phyloP scores from a whole-genome alignment of 2,329 filamentous ascomycete species.

The Helicocarpus griseus region DNA sequence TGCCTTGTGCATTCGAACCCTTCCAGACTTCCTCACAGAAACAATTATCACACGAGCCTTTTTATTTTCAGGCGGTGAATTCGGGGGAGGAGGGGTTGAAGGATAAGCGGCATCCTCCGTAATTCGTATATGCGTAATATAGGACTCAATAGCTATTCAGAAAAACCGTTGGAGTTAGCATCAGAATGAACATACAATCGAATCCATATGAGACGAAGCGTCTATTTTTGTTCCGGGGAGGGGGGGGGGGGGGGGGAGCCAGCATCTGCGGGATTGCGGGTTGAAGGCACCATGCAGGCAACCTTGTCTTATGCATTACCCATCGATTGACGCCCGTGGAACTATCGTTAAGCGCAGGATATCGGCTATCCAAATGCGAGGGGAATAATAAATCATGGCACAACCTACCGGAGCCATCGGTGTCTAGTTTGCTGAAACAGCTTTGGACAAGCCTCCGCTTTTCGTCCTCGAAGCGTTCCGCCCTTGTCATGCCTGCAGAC shows the following conservation, averaged over 20 bases:
- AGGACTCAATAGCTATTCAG: conserved; percentile 63
- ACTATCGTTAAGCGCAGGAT: neutral
- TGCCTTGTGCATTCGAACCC: conserved; percentile 92
- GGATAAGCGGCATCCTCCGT: conserved; percentile 77
- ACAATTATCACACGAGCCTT: conserved; percentile 90
- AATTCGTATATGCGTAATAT: conserved; percentile 94
- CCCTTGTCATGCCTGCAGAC: conserved; percentile 37
- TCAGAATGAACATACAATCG: too few relatives aligned
- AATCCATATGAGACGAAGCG: too few relatives aligned
- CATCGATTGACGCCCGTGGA: neutral
- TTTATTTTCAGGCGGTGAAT: conserved; percentile 62
- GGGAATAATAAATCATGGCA: neutral
- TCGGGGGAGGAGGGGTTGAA: conserved; percentile 72
- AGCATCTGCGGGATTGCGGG: too few relatives aligned
- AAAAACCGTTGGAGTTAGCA: conserved; percentile 16
- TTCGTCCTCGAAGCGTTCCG: conserved; percentile 92
- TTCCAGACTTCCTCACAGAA: conserved; percentile 80
- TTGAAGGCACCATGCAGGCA: too few relatives aligned
- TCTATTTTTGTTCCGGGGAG: neutral
- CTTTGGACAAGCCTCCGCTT: conserved; percentile 89
- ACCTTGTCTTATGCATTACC: too few relatives aligned
- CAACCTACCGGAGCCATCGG: conserved; percentile 69
- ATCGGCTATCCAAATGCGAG: neutral
- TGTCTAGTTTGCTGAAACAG: conserved; percentile 85
- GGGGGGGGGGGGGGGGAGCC: too few relatives aligned